Conservation (phyloP, 148 eudicot genomes). For the Dianthus caryophyllus region DNA sequence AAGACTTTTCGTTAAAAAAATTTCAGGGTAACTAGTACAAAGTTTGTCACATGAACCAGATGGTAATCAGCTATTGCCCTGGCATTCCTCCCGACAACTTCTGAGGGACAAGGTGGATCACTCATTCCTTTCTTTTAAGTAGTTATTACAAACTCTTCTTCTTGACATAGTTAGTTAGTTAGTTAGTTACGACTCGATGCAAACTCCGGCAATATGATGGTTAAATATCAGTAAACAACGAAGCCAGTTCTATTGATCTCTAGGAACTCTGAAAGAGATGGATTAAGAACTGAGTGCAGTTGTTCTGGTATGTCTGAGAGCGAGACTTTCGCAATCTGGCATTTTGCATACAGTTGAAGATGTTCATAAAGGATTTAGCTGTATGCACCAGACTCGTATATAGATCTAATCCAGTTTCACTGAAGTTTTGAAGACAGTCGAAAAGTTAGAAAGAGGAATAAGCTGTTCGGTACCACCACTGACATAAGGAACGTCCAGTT, state of each 20-base stretch:
- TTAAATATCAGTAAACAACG: neutral
- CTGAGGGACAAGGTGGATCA: conserved; percentile 29
- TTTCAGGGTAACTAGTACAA: conserved; percentile 33
- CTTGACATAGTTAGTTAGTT: conserved; percentile 12
- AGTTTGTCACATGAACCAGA: conserved; percentile 27
- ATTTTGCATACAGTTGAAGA: neutral
- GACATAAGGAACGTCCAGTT: neutral
- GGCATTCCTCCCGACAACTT: conserved; percentile 28
- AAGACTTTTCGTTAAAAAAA: conserved; percentile 28
- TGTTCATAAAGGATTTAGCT: neutral
- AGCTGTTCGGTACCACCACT: too few relatives aligned
- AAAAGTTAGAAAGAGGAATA: too few relatives aligned
- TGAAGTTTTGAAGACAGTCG: too few relatives aligned
- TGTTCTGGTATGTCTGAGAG: neutral
- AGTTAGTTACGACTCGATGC: neutral
- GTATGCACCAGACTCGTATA: too few relatives aligned
- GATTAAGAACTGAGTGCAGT: neutral
- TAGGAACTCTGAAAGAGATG: conserved; percentile 3
- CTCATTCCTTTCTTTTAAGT: conserved; percentile 26
- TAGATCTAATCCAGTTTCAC: too few relatives aligned
- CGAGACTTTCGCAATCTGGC: neutral
- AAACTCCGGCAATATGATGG: neutral
- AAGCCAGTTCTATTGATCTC: neutral
- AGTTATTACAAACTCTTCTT: conserved; percentile 11
- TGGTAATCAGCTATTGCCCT: conserved; percentile 24